phyloP scores from a whole-genome alignment of 768 basidiomycete genomes.

The Rhizopogon vulgaris region DNA sequence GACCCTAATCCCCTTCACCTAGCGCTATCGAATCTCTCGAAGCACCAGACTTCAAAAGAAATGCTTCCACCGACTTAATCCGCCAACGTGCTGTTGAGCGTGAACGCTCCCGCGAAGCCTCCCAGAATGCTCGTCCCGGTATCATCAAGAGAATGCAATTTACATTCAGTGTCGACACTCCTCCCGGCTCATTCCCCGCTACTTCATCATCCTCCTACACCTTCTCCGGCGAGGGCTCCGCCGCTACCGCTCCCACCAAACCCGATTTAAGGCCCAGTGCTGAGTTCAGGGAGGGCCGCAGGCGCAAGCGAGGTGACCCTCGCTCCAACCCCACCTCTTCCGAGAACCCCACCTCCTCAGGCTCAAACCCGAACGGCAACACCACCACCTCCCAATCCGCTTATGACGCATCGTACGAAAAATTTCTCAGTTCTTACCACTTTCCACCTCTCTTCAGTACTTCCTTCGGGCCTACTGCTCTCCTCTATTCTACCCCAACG shows the following conservation, averaged over 20 bases:
- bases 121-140: slow-evolving; percentile 55
- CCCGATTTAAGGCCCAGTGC: slow-evolving; percentile 61
- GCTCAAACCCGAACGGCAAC: slow-evolving; percentile 13
- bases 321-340: slow-evolving; percentile 12
- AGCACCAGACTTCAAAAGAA: slow-evolving; percentile 77
- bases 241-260: slow-evolving; percentile 46
- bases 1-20: slow-evolving; percentile 7
- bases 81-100: slow-evolving; percentile 76
- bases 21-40: slow-evolving; percentile 84
- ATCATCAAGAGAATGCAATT: slow-evolving; percentile 88
- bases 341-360: slow-evolving; percentile 22
- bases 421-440: slow-evolving; percentile 7
- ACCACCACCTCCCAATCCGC: slow-evolving; percentile 2
- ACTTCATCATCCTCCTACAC: slow-evolving; percentile 3
- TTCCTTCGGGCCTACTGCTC: slow-evolving; percentile 73
- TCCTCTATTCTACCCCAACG: slow-evolving; percentile 66
- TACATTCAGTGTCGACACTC: slow-evolving; percentile 80
- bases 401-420: slow-evolving; percentile 38
- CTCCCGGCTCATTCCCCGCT: slow-evolving; percentile 14
- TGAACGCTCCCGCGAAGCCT: slow-evolving; percentile 72
- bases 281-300: slow-evolving; percentile 50
- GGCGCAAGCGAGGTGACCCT: slow-evolving; percentile 28
- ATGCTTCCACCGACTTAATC: slow-evolving; percentile 73
- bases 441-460: slow-evolving; percentile 71
- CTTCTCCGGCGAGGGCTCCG: slow-evolving; percentile 5